Percentiles rank a stretch among this genome's conserved stretches.
phyloP scores from a whole-genome alignment of 1,284 basidiomycete genomes.

The Grifola frondosa region DNA sequence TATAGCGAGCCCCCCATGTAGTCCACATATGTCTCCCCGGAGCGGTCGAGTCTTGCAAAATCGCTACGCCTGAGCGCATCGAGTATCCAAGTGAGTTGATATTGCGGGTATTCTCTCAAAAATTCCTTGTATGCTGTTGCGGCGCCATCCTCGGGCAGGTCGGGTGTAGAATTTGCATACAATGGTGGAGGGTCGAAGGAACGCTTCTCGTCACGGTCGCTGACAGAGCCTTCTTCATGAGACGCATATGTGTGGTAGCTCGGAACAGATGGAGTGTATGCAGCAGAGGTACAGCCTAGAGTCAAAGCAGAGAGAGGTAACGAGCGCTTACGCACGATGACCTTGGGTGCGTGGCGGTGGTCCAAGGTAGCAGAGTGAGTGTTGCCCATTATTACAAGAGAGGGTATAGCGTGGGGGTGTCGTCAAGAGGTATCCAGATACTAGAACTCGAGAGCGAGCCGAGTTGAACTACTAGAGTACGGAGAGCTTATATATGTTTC shows the following conservation, averaged over 20 bases:
- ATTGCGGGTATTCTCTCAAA: slow-evolving; percentile 39
- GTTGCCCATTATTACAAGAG: slow-evolving; percentile 31
- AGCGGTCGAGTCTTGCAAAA: slow-evolving; percentile 59
- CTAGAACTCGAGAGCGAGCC: slow-evolving; percentile 14
- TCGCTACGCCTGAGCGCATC: slow-evolving; percentile 73
- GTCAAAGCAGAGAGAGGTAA: slow-evolving; percentile 29
- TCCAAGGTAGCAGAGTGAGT: slow-evolving; percentile 27
- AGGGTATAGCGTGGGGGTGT: slow-evolving; percentile 12
- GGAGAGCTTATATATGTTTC: slow-evolving; percentile 23
- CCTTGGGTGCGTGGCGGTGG: slow-evolving; percentile 16
- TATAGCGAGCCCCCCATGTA: slow-evolving; percentile 81
- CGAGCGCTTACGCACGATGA: slow-evolving; percentile 28
- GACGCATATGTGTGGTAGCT: slow-evolving; percentile 20
- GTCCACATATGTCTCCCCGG: slow-evolving; percentile 74
- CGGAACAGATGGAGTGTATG: slow-evolving; percentile 19
- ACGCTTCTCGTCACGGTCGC: slow-evolving; percentile 28
- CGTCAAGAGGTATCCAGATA: slow-evolving; percentile 12
- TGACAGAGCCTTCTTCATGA: slow-evolving; percentile 20
- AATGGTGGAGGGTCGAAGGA: slow-evolving; percentile 31
- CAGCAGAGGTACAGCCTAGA: slow-evolving; percentile 28
- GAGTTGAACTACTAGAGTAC: slow-evolving; percentile 8
- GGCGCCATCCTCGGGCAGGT: slow-evolving; percentile 30
- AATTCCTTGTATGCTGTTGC: slow-evolving; percentile 35
- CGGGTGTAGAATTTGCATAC: slow-evolving; percentile 25
- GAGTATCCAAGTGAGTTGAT: slow-evolving; percentile 43